phyloP scores from a whole-genome alignment of 2,329 filamentous ascomycete species.

The Trichoderma sp. region DNA sequence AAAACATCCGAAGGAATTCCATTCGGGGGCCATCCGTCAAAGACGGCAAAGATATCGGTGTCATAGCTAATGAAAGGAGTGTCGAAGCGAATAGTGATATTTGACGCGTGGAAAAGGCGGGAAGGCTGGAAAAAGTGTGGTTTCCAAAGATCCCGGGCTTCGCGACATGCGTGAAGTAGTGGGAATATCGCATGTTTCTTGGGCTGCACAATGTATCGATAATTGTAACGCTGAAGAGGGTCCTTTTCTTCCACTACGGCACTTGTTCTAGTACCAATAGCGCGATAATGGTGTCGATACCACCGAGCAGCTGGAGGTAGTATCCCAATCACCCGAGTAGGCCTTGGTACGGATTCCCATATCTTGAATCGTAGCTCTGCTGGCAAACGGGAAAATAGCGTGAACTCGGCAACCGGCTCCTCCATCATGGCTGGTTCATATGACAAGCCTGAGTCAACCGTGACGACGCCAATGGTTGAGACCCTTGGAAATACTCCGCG shows the following conservation, averaged over 20 bases:
- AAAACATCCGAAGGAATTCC: neutral
- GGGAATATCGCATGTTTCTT: slow-evolving; percentile 8
- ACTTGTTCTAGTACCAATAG: neutral
- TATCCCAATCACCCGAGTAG: neutral
- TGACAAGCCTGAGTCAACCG: neutral
- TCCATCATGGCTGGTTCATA: neutral
- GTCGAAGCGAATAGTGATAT: slow-evolving; percentile 1
- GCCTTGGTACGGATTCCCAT: slow-evolving; percentile 5
- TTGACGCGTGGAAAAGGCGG: neutral
- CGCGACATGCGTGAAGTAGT: neutral
- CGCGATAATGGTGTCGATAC: slow-evolving; percentile 7
- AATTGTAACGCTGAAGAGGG: neutral
- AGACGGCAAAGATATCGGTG: neutral
- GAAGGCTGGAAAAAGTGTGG: neutral
- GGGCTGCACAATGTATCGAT: slow-evolving; percentile 10
- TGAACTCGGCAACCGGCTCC: neutral
- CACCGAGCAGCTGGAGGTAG: neutral
- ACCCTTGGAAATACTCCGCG: neutral
- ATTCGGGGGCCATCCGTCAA: neutral
- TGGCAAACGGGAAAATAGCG: neutral
- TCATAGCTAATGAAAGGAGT: slow-evolving; percentile 13
- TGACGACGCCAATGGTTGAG: neutral
- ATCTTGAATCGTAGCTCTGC: slow-evolving; percentile 3
- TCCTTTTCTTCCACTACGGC: neutral
- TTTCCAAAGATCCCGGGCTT: neutral